Percentiles rank a stretch among this genome's conserved stretches.
Conservation (phyloP, 768 basidiomycete species). For the Artomyces pyxidatus region DNA sequence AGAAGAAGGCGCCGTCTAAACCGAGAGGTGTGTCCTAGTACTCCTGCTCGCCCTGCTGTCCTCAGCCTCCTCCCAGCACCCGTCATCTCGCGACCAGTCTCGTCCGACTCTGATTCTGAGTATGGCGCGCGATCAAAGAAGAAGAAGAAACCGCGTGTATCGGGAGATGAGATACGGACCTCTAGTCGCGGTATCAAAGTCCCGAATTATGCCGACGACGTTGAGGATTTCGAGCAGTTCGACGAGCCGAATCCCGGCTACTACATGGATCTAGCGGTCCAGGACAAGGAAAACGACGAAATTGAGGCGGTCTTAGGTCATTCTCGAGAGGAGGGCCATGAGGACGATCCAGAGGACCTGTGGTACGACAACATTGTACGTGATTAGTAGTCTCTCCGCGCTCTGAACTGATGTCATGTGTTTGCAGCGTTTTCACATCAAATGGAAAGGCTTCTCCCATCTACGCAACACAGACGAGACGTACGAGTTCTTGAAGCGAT, state of each 20-base stretch:
- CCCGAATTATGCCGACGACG: conserved; percentile 75
- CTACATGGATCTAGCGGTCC: conserved; percentile 42
- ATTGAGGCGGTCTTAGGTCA: conserved; percentile 90
- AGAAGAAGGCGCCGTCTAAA: conserved; percentile 47
- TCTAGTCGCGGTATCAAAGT: conserved; percentile 69
- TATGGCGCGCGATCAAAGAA: conserved; percentile 83
- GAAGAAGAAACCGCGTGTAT: conserved; percentile 57
- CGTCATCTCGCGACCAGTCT: conserved; percentile 38
- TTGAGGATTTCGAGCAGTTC: conserved; percentile 64
- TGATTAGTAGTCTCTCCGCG: conserved; percentile 10
- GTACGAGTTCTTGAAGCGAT: conserved; percentile 92
- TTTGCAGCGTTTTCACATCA: conserved; percentile 90
- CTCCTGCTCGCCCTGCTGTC: conserved; percentile 13
- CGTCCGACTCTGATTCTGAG: conserved; percentile 81
- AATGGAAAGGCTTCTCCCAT: conserved; percentile 98
- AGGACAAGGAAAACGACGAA: conserved; percentile 64
- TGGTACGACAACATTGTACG: conserved; percentile 83
- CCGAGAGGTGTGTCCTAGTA: conserved; percentile 45
- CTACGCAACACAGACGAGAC: conserved; percentile 99
- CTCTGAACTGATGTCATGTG: conserved; percentile 13
- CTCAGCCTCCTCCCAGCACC: conserved; percentile 28
- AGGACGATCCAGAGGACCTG: conserved; percentile 68
- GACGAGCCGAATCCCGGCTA: conserved; percentile 59
- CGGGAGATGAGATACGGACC: conserved; percentile 69
- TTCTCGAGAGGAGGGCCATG: conserved; percentile 74